These are phyloP conservation scores for Russula foetens DNA, from an alignment of 768 basidiomycete species.

Conservation along the genomic window DNA sequence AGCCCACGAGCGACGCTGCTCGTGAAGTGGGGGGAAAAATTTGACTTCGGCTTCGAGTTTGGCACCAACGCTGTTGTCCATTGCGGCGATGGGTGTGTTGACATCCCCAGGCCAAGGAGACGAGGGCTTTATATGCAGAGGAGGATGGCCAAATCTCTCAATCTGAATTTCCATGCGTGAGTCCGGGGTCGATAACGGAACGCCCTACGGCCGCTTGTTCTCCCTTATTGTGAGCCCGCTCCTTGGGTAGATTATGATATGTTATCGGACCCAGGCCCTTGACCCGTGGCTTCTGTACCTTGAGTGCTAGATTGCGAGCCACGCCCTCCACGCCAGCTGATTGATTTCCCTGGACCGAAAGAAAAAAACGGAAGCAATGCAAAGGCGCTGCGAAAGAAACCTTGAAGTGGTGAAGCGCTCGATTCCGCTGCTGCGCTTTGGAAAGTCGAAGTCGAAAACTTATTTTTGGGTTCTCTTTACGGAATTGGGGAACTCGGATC, in stretches of 20 bases:
- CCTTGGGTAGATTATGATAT: not conserved
- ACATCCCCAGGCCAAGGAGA: not conserved
- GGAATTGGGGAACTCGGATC: too few species aligned
- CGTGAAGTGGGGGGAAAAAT: conserved; percentile 59
- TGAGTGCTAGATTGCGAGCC: not conserved
- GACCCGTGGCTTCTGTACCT: not conserved
- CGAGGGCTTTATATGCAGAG: conserved; percentile 1
- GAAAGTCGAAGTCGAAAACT: too few species aligned
- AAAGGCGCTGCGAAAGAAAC: too few species aligned
- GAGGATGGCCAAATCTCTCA: not conserved
- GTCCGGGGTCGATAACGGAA: not conserved
- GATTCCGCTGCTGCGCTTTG: too few species aligned
- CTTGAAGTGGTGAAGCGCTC: too few species aligned
- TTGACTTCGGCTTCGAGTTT: conserved; percentile 31
- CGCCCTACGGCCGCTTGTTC: not conserved
- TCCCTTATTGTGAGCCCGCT: not conserved
- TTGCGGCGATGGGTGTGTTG: not conserved
- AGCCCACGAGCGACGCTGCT: conserved; percentile 67
- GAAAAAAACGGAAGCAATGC: too few species aligned
- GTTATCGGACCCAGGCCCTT: not conserved
- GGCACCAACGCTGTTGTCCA: not conserved
- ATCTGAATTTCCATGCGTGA: not conserved
- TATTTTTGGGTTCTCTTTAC: too few species aligned
- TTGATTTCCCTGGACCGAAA: too few species aligned
- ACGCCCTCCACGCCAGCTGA: not conserved